Conservation (phyloP, 805 yeast genomes). For the Tetrapisispora iriomotensis region DNA sequence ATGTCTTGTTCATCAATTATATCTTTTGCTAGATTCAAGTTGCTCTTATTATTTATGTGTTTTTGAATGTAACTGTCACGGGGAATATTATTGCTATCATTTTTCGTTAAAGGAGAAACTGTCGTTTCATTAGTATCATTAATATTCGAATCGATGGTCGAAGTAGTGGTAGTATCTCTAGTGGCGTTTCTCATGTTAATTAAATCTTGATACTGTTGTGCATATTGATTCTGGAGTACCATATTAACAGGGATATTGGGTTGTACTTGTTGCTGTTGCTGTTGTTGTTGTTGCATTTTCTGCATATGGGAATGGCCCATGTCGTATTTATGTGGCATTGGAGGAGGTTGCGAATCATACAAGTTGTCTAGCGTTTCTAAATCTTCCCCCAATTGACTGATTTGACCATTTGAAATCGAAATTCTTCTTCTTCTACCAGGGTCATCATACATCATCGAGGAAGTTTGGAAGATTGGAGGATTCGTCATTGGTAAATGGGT, state of each 20-base stretch:
- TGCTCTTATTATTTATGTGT: too few species aligned
- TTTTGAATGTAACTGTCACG: neutral
- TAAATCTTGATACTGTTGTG: slow-evolving; percentile 1
- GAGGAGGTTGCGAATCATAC: slow-evolving; percentile 26
- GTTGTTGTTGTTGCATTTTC: neutral
- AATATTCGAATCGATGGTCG: neutral
- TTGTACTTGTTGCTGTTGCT: slow-evolving; percentile 7
- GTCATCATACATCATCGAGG: slow-evolving; percentile 17
- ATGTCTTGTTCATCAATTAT: too few species aligned
- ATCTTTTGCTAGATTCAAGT: too few species aligned
- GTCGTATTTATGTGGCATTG: slow-evolving; percentile 20
- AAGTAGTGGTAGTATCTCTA: neutral
- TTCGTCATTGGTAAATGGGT: slow-evolving; percentile 37
- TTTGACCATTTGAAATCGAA: slow-evolving; percentile 78
- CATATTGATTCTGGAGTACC: neutral
- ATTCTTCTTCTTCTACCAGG: slow-evolving; percentile 44
- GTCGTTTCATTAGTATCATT: neutral
- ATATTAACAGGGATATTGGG: slow-evolving; percentile 1
- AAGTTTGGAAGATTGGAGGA: slow-evolving; percentile 37
- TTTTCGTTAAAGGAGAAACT: neutral
- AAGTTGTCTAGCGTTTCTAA: slow-evolving; percentile 30
- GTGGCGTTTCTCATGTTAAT: neutral
- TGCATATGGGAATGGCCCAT: slow-evolving; percentile 11
- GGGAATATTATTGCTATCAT: neutral
- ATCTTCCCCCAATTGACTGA: slow-evolving; percentile 55